These are phyloP conservation scores for Tetragonia tetragonoides DNA, from an alignment of 148 eudicot species.

Conservation along the genomic window DNA sequence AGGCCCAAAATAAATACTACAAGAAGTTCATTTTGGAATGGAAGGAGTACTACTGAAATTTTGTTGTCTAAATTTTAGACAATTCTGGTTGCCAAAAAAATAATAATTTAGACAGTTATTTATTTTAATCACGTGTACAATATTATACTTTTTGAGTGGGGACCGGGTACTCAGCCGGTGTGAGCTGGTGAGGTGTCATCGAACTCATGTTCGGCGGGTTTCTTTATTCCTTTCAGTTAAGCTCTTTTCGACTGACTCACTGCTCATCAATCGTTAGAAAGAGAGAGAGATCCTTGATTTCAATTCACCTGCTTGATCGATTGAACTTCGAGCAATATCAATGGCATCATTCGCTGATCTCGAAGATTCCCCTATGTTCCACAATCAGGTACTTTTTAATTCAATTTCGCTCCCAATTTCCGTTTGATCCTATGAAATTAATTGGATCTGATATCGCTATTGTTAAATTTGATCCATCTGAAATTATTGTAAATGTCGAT, in stretches of 20 bases:
- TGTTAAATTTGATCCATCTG: not conserved
- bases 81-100: no score
- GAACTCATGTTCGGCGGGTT: constrained; percentile 1
- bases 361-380: constrained; percentile 75
- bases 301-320: not conserved
- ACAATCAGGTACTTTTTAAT: constrained; percentile 45
- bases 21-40: no score
- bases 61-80: no score
- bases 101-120: no score
- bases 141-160: no score
- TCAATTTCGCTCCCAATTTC: not conserved
- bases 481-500: not conserved
- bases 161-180: no score
- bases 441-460: constrained; percentile 1
- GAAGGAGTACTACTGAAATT: no score
- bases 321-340: not conserved
- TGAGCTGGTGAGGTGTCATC: not conserved
- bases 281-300: not conserved
- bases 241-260: not conserved
- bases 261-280: not conserved
- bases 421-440: constrained; percentile 7
- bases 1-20: no score
- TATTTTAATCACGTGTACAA: no score
- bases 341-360: constrained; percentile 66
- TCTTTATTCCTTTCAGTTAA: not conserved